Evolutionary conservation across 176 grass and related monocot species (phyloP).

Genomic region (Oryza glumipatula): DNA sequence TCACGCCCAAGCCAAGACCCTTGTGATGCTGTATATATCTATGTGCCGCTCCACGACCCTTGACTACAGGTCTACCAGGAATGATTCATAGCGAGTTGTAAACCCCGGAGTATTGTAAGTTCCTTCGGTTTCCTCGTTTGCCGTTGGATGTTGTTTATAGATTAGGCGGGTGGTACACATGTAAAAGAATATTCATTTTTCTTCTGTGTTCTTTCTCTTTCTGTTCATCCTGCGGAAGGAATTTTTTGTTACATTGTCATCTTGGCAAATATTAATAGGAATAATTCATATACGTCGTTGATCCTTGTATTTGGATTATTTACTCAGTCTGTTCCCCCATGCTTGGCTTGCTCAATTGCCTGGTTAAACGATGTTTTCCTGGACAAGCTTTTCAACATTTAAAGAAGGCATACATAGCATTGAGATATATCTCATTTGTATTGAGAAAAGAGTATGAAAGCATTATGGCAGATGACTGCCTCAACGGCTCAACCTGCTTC

Average conservation of each 20-base stretch:
- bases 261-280: constrained; percentile 23
- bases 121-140: constrained; percentile 21
- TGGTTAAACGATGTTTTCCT: neutral
- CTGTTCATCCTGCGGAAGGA: neutral
- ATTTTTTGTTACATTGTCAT: constrained; percentile 19
- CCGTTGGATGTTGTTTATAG: constrained; percentile 33
- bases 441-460: neutral
- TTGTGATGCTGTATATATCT: constrained; percentile 55
- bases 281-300: constrained; percentile 14
- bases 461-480: neutral
- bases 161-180: constrained; percentile 47
- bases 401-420: neutral
- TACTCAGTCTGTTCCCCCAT: neutral
- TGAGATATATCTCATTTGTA: neutral
- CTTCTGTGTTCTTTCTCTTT: neutral
- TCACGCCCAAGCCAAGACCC: constrained; percentile 27
- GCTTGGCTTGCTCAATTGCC: neutral
- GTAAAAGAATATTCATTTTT: constrained; percentile 25
- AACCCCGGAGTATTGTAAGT: constrained; percentile 36
- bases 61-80: constrained; percentile 27
- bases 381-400: constrained; percentile 18
- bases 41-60: neutral
- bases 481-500: neutral
- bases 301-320: constrained; percentile 16
- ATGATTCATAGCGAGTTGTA: constrained; percentile 42